phyloP scores from a whole-genome alignment of 345 rosid species.

The Eucalyptus sideroxylon region DNA sequence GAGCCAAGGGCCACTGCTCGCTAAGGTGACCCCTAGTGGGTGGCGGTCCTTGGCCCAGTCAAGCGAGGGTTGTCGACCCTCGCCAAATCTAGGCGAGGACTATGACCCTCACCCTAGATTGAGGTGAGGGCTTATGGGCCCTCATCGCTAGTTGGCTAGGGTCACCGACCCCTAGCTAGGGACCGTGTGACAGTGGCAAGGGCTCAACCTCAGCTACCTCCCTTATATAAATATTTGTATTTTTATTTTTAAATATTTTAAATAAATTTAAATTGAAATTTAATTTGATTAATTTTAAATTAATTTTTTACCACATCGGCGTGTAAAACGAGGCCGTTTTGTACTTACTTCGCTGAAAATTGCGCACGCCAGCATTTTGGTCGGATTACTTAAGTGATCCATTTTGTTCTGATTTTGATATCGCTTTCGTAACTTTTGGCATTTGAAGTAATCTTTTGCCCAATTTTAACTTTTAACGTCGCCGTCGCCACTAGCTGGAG shows the following conservation, averaged over 20 bases:
- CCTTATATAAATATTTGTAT: no score
- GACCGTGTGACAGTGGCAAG: no score
- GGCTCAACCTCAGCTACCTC: no score
- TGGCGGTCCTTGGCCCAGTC: accelerated
- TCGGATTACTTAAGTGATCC: accelerated
- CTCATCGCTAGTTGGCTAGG: accelerated
- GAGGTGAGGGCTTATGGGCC: accelerated
- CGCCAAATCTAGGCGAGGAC: accelerated
- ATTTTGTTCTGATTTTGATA: accelerated
- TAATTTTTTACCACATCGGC: no score
- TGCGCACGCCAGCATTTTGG: accelerated
- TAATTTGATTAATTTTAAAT: no score
- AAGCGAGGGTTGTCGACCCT: accelerated
- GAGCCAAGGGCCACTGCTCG: accelerated
- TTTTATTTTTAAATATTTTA: no score
- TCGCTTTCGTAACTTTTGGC: accelerated
- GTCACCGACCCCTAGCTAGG: accelerated
- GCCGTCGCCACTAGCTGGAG: background rate
- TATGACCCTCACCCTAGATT: accelerated
- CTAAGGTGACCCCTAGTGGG: accelerated
- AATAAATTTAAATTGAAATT: accelerated
- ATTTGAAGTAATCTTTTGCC: accelerated
- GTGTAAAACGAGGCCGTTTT: accelerated
- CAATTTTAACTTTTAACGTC: background rate
- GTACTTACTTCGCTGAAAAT: accelerated